Evolutionary conservation across 352 stramenopile genomes (phyloP).

Genomic region (Phytophthora chlamydospora): DNA sequence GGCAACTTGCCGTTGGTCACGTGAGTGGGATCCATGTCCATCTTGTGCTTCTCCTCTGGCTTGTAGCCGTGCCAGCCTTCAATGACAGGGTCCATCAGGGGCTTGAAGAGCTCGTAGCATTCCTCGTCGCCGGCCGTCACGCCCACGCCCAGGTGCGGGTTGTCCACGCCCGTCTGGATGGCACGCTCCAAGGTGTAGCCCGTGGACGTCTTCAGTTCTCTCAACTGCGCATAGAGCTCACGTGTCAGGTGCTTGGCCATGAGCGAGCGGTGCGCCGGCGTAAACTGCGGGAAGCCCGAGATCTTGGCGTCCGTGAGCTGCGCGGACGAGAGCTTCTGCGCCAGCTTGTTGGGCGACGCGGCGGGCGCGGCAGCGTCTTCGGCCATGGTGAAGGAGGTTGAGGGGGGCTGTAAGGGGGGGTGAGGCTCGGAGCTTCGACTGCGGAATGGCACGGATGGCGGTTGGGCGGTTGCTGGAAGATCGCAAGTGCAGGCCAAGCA

Average conservation of each 20-base stretch:
- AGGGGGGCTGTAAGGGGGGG: neutral
- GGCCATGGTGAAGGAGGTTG: conserved; percentile 26
- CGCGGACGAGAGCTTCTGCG: conserved; percentile 82
- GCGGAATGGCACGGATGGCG: conserved; percentile 18
- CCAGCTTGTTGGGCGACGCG: conserved; percentile 75
- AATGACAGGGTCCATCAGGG: conserved; percentile 74
- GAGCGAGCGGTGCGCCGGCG: conserved; percentile 73
- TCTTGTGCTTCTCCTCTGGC: conserved; percentile 66
- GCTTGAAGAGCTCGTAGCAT: conserved; percentile 75
- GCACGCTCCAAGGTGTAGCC: conserved; percentile 80
- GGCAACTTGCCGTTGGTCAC: conserved; percentile 68
- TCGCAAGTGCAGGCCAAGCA: conserved; percentile 16
- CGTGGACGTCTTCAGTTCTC: conserved; percentile 63
- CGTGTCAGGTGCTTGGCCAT: conserved; percentile 74
- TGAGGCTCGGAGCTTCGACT: conserved; percentile 21
- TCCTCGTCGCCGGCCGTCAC: conserved; percentile 73
- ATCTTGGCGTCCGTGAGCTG: conserved; percentile 72
- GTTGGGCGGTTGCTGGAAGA: conserved; percentile 15
- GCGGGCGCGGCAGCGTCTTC: conserved; percentile 32
- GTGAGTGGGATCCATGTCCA: conserved; percentile 72
- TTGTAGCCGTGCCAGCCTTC: conserved; percentile 78
- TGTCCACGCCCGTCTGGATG: conserved; percentile 80
- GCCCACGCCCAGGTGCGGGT: conserved; percentile 72
- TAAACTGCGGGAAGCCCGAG: conserved; percentile 76
- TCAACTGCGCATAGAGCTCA: conserved; percentile 74